Evolutionary conservation across 805 yeast species (phyloP).

Genomic region (Yueomyces sp.): DNA sequence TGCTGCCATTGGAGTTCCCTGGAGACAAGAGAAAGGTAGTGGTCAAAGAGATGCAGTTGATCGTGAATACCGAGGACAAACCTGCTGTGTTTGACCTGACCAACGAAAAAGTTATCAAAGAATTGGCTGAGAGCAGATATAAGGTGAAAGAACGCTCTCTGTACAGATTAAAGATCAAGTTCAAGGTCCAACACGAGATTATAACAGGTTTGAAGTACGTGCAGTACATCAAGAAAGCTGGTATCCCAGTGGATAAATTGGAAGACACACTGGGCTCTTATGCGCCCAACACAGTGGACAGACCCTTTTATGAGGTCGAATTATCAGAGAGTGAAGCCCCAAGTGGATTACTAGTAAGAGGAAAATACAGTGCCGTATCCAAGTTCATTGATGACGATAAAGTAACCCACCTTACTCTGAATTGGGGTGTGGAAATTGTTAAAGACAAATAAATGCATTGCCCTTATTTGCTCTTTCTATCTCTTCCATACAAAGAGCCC

Average conservation of each 20-base stretch:
- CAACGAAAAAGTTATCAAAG: conserved; percentile 41
- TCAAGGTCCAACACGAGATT: conserved; percentile 80
- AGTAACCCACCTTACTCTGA: conserved; percentile 52
- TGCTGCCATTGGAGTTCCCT: conserved; percentile 46
- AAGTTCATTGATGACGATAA: conserved; percentile 84
- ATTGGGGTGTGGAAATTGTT: conserved; percentile 78
- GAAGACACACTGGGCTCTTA: conserved; percentile 86
- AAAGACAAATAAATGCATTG: conserved; percentile 29
- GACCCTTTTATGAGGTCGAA: conserved; percentile 59
- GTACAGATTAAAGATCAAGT: conserved; percentile 59
- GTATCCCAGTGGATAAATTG: conserved; percentile 72
- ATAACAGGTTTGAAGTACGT: conserved; percentile 82
- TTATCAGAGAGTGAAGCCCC: conserved; percentile 77
- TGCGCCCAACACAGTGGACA: conserved; percentile 74
- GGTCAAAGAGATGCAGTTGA: conserved; percentile 58
- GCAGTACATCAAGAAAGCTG: conserved; percentile 75
- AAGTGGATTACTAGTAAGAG: conserved; percentile 78
- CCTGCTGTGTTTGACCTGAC: conserved; percentile 64
- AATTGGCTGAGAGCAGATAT: conserved; percentile 51
- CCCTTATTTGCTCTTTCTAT: too few species aligned
- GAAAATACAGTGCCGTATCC: conserved; percentile 66
- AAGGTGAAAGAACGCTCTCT: conserved; percentile 66
- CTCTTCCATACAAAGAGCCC: too few species aligned
- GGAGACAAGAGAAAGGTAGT: conserved; percentile 72
- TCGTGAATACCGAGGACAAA: conserved; percentile 47